Evolutionary conservation across 768 basidiomycete species (phyloP).

Genomic region (Tricholoma sp.): DNA sequence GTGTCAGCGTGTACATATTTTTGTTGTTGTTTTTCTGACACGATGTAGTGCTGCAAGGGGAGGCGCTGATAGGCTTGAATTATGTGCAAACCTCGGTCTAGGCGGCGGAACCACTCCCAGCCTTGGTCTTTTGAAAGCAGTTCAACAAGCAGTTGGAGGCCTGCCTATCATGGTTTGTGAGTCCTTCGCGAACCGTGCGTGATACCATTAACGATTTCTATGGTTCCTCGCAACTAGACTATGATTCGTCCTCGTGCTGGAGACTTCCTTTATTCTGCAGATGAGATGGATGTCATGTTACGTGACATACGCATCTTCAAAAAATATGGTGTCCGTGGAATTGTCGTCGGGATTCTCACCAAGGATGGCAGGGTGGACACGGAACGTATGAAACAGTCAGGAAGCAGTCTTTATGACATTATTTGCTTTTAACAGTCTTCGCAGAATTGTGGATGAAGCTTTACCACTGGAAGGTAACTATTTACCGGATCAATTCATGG

Average conservation of each 20-base stretch:
- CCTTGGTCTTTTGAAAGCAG: slow-evolving; percentile 60
- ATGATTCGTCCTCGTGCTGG: slow-evolving; percentile 81
- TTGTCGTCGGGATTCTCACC: slow-evolving; percentile 64
- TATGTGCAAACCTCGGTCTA: slow-evolving; percentile 62
- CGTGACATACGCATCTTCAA: slow-evolving; percentile 67
- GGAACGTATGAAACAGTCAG: slow-evolving; percentile 49
- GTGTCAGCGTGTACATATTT: slow-evolving; percentile 20
- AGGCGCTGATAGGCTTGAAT: slow-evolving; percentile 72
- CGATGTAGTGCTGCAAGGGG: slow-evolving; percentile 56
- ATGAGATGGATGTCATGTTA: slow-evolving; percentile 68
- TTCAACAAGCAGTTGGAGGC: slow-evolving; percentile 43
- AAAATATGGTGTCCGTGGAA: slow-evolving; percentile 49
- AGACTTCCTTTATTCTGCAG: slow-evolving; percentile 68
- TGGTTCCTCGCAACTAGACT: slow-evolving; percentile 34
- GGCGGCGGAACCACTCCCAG: slow-evolving; percentile 85
- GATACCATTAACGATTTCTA: slow-evolving; percentile 4
- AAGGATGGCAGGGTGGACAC: slow-evolving; percentile 56
- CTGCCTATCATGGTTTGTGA: slow-evolving; percentile 62
- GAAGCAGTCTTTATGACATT: slow-evolving; percentile 1
- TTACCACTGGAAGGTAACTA: slow-evolving; percentile 57
- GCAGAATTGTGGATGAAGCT: slow-evolving; percentile 53
- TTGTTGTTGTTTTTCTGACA: slow-evolving; percentile 7
- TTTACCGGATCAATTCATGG: not conserved
- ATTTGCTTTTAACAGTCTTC: not conserved
- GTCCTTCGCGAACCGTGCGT: slow-evolving; percentile 1